Percentiles rank a stretch among this genome's conserved stretches.
Evolutionary conservation across 1,284 basidiomycete species (phyloP).

Genomic region (Tausonia pullulans): DNA sequence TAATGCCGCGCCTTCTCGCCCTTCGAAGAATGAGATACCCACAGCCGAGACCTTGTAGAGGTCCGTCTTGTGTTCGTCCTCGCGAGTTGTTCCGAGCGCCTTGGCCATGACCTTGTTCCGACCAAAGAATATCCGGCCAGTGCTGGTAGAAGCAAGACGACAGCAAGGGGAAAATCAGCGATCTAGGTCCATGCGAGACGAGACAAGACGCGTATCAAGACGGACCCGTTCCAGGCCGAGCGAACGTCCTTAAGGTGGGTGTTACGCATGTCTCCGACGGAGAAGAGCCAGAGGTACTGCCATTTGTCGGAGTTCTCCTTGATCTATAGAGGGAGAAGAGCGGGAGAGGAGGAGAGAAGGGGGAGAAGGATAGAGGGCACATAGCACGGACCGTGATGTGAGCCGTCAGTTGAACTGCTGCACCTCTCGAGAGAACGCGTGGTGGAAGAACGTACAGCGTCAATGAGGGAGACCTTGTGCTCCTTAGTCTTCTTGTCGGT

Average conservation of each 20-base stretch:
- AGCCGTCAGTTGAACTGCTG: too few relatives aligned
- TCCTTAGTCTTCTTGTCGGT: slow-evolving; percentile 44
- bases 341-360: not conserved
- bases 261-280: slow-evolving; percentile 90
- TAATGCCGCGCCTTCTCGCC: not conserved
- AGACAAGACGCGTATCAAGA: slow-evolving; percentile 16
- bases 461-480: slow-evolving; percentile 74
- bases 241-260: slow-evolving; percentile 87
- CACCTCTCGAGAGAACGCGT: too few relatives aligned
- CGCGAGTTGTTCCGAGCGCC: slow-evolving; percentile 77
- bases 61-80: slow-evolving; percentile 75
- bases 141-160: slow-evolving; percentile 37
- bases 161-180: not conserved
- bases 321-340: slow-evolving; percentile 39
- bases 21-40: slow-evolving; percentile 1
- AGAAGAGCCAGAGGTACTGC: slow-evolving; percentile 90
- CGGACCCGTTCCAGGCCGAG: slow-evolving; percentile 83
- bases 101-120: slow-evolving; percentile 89
- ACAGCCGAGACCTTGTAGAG: slow-evolving; percentile 50
- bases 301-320: slow-evolving; percentile 72
- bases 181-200: not conserved
- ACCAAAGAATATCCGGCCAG: slow-evolving; percentile 86
- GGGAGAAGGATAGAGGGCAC: not conserved
- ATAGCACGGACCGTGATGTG: not conserved
- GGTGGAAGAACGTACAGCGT: slow-evolving; percentile 47